Conservation (phyloP, 345 rosid genomes). For the Psidium guajava region DNA sequence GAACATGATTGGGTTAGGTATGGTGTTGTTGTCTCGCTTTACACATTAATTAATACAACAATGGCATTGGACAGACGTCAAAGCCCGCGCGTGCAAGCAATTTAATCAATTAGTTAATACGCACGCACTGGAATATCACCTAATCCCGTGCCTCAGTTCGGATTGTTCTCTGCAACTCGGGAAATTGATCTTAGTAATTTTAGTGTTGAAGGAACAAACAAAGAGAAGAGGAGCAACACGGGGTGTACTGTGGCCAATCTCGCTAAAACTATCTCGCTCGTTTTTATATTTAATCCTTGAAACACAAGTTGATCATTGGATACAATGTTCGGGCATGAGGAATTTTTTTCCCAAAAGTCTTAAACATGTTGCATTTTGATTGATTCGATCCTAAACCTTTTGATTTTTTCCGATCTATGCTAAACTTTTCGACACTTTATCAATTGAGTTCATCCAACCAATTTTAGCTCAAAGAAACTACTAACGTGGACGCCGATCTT, state of each 20-base stretch:
- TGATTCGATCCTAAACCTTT: too few relatives aligned
- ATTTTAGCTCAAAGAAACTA: too few relatives aligned
- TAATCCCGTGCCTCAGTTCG: neutral
- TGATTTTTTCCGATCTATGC: too few relatives aligned
- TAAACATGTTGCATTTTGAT: too few relatives aligned
- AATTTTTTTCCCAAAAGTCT: too few relatives aligned
- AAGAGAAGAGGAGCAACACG: neutral
- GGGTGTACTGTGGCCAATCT: neutral
- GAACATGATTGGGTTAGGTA: neutral
- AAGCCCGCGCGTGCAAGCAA: neutral
- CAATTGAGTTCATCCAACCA: too few relatives aligned
- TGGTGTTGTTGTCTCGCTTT: neutral
- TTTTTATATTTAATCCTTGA: neutral
- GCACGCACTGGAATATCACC: neutral
- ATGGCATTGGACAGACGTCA: neutral
- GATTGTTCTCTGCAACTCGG: too few relatives aligned
- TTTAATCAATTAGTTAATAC: neutral
- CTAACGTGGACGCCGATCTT: too few relatives aligned
- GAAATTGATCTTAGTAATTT: neutral
- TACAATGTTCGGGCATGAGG: too few relatives aligned
- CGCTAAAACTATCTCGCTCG: neutral
- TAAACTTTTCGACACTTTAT: too few relatives aligned
- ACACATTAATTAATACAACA: neutral
- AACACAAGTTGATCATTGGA: neutral
- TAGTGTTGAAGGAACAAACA: neutral